Evolutionary conservation across 768 basidiomycete species (phyloP).

Genomic region (Calocera cornea): DNA sequence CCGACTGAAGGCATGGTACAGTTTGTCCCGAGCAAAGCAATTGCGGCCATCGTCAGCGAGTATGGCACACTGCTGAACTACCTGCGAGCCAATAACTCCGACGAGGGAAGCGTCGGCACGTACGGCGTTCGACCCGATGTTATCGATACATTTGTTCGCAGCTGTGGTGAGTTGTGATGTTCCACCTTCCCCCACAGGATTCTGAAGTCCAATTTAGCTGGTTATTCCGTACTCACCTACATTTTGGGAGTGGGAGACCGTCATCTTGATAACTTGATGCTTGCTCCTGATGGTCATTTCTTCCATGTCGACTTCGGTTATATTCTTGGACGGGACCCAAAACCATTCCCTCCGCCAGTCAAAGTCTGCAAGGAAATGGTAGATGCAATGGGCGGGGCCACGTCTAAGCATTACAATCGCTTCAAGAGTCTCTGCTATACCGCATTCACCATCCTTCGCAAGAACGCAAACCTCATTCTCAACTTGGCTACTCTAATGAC

Average conservation of each 20-base stretch:
- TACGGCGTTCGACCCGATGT: conserved; percentile 90
- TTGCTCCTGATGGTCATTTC: conserved; percentile 92
- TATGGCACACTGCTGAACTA: conserved; percentile 80
- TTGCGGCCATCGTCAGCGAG: conserved; percentile 89
- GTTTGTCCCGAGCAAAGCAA: conserved; percentile 89
- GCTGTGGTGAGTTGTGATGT: conserved; percentile 61
- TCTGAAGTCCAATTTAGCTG: conserved; percentile 43
- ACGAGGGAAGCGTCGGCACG: conserved; percentile 88
- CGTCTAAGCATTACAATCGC: conserved; percentile 86
- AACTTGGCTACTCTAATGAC: conserved; percentile 96
- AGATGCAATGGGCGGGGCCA: conserved; percentile 96
- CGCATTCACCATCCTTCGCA: conserved; percentile 90
- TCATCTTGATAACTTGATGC: conserved; percentile 85
- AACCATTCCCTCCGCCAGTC: conserved; percentile 93
- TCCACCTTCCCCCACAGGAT: neutral
- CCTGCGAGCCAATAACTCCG: conserved; percentile 70
- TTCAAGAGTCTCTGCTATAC: conserved; percentile 97
- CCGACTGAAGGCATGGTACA: conserved; percentile 89
- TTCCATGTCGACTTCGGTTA: conserved; percentile 99
- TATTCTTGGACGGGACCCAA: conserved; percentile 93
- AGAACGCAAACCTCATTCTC: conserved; percentile 92
- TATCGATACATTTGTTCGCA: conserved; percentile 90
- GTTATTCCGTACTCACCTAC: conserved; percentile 96
- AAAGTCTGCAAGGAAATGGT: conserved; percentile 99
- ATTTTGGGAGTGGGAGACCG: conserved; percentile 93